Evolutionary conservation across 202 grass and related monocot genomes (phyloP), one percentile per base, ranked within the genome.

Genomic region (Schoenoplectus tabernaemontani): DNA sequence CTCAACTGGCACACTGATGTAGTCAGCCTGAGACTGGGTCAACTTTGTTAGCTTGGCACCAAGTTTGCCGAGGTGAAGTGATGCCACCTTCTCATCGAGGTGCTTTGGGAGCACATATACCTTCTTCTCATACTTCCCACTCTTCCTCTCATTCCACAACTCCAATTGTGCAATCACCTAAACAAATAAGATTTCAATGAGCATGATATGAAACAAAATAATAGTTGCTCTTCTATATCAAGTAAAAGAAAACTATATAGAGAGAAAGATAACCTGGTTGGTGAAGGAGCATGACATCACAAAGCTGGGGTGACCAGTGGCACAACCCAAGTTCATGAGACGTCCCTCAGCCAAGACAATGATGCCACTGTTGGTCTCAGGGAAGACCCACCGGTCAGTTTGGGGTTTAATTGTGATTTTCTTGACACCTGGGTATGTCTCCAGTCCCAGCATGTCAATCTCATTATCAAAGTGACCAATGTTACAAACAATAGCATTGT

Each of bases 271-370:
- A 65, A 92, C 95, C 95, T 98, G 95, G 90, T 98, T 98, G 9
- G 95, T 98, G 83, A 98, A 98, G 3, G 95, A 98, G 81, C 95
- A 98, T 43, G 95, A 98, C 95, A 98, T 98, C 86, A 98, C 95
- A 71, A 98, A 98, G 78, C 95, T 95, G 47, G 95, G 95, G 76
- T 98, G 91, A 57, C 91, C 95, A 70, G 91, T 98, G 65, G 95
- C 91, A 19, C 91, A 95, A 0, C 91, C 91, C 38, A 94, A 86
- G 84, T 98, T 98, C 91, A 94, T 98, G 34, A 98, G 87, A 16
- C 91, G 91, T 43, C 95, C 91, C 95, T 92, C 95, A 10, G 91
- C 91, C n/a, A 94, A 87, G 58, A 98, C 87, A 11, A 94, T 95
- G 83, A 98, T 98, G 57, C 91, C 95, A 5, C 61, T 39, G 2